Percentiles rank a stretch among this genome's conserved stretches.
phyloP scores from a whole-genome alignment of 2,329 filamentous ascomycete genomes.

The Falciphora oryzae region DNA sequence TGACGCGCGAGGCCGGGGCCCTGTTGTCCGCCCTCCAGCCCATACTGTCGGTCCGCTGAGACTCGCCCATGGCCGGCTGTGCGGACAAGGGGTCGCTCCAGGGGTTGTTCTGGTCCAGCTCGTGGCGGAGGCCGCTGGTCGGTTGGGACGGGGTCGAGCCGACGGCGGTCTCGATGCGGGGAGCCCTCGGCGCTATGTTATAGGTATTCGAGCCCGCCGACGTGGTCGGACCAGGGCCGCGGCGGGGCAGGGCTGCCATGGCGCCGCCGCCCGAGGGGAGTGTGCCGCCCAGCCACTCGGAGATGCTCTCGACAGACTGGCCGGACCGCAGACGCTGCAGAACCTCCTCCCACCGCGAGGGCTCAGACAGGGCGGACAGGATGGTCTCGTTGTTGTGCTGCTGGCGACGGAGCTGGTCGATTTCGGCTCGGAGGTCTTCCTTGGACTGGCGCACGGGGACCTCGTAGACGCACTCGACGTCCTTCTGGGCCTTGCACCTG shows the following conservation, averaged over 20 bases:
- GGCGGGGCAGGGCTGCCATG: conserved; percentile 24
- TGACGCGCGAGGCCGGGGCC: conserved; percentile 38
- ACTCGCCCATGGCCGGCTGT: conserved; percentile 40
- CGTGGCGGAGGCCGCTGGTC: conserved; percentile 25
- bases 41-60: conserved; percentile 37
- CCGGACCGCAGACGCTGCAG: conserved; percentile 47
- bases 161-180: conserved; percentile 20
- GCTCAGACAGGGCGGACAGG: conserved; percentile 45
- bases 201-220: conserved; percentile 24
- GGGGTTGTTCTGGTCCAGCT: conserved; percentile 38
- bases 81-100: conserved; percentile 39
- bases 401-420: conserved; percentile 49
- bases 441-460: conserved; percentile 59
- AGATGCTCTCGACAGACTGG: conserved; percentile 48
- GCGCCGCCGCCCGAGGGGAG: conserved; percentile 26
- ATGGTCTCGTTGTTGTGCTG: conserved; percentile 51
- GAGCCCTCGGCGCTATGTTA: conserved; percentile 27
- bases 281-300: conserved; percentile 43
- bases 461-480: conserved; percentile 55
- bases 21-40: conserved; percentile 37
- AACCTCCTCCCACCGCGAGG: conserved; percentile 49
- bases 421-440: conserved; percentile 53
- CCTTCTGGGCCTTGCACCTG: conserved; percentile 49
- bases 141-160: conserved; percentile 27
- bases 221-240: conserved; percentile 23